Base-by-base conservation (phyloP, 2,329 filamentous ascomycete genomes). In the Aspergillus calidoustus region DNA sequence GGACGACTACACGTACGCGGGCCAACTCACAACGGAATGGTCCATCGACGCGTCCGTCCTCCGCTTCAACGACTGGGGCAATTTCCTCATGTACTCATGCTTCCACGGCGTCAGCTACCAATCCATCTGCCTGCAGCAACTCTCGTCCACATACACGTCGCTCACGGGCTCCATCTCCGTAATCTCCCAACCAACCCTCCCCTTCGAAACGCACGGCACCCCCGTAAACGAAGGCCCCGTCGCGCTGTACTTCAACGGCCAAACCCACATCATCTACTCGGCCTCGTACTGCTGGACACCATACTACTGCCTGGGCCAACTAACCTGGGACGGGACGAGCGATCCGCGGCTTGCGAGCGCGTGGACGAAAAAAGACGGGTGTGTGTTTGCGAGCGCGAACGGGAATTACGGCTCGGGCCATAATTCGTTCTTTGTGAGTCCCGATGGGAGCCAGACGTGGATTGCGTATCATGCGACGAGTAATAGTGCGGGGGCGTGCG, bases 341-440 rank as follows among this genome's bases (percentile, higher is more conserved):
- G 80, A 86, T 63, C 85, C 85, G 0, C 71, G 78, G 8, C 66
- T 69, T 19, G 66, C 74, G 0, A 68, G 68, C 0, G 82, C 80
- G 11, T 87, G 84, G 85, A 78, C 71, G 4, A 87, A 87, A 76
- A 49, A 34, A 1, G 79, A 75, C 3, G 83, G 83, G 0, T 84
- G 82, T 13, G 76, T 84, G 2, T 80, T 87, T 38, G 80, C 76
- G 19, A 81, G 78, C 48, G 83, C 80, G 3, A 86, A 86, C 60
- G 84, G 84, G 3, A 84, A 86, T 68, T 86, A 83, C 52, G 84
- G 84, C 17, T 82, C 84, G 0, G 84, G 83, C 0, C 84, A 86
- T 63, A 86, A 86, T 66, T 76, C 76, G 72, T 87, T 87, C 78
- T 87, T 87, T 73, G 74, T 71, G 43, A 86, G 83, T 63, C 84